phyloP scores from a whole-genome alignment of 192 early-diverging fungal genomes.

The Rhizophagus sp. region DNA sequence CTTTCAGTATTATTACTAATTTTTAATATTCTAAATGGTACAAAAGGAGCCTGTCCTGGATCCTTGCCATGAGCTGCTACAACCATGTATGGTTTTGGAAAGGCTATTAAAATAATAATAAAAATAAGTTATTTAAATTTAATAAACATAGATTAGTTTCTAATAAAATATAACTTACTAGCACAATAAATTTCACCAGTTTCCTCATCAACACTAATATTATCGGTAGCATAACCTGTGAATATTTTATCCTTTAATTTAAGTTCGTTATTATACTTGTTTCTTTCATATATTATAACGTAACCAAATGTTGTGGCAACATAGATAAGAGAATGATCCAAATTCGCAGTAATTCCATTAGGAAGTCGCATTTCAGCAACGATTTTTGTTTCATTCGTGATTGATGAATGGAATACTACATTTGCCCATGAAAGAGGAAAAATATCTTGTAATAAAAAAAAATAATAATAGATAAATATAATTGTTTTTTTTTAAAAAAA shows the following conservation, averaged over 20 bases:
- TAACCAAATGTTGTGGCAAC: not conserved
- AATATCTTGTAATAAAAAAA: not conserved
- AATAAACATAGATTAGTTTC: not conserved
- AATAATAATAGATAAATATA: not conserved
- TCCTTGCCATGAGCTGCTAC: not conserved
- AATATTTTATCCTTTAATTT: not conserved
- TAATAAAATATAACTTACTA: slow-evolving; percentile 1
- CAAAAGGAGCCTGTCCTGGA: not conserved
- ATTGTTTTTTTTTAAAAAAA: too few species aligned
- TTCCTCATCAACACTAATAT: slow-evolving; percentile 17
- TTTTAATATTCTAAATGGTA: slow-evolving; percentile 24
- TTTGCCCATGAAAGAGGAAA: not conserved
- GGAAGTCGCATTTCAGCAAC: not conserved
- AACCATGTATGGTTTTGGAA: not conserved
- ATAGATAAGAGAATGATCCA: slow-evolving; percentile 13
- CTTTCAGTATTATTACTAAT: slow-evolving; percentile 25
- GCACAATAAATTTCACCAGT: slow-evolving; percentile 25
- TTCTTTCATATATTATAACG: slow-evolving; percentile 12
- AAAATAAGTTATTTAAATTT: too few species aligned
- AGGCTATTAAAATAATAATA: not conserved
- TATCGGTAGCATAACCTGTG: not conserved
- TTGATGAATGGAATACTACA: slow-evolving; percentile 21
- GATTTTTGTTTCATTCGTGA: not conserved
- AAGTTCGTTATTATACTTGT: slow-evolving; percentile 1
- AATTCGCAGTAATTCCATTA: slow-evolving; percentile 23